Evolutionary conservation across 129 eudicot species (phyloP), one percentile per base, ranked within the genome.

Genomic region (Tanacetum coccineum): DNA sequence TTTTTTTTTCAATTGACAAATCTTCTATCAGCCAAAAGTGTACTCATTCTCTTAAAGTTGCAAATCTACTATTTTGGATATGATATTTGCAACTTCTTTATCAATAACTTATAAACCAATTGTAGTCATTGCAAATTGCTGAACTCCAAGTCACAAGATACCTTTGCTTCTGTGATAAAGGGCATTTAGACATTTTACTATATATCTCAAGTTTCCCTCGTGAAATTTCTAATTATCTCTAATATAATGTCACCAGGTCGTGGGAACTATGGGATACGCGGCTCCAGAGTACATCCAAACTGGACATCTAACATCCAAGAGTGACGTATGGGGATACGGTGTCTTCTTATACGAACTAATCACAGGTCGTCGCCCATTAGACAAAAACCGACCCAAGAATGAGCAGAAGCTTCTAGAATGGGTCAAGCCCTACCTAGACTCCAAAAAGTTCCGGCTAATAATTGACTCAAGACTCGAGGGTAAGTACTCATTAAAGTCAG

Each of bases 351-450:
- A 75, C 6, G 95, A 85, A 60, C 91, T 87, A 21, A 84, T 87
- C 63, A 84, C 95, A 0, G 95, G 95, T 2, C 75, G 88, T 62
- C 79, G 81, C 62, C 91, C 95, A 19, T 15, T 75, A 76, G 91
- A 87, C 18, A 71, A 66, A 36, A 74, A 69, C 13, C 84, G 82
- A 10, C 95, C 95, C 30, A 89, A 75, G 69, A 66, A 64, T 53
- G 96, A 89, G 78, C 95, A 86, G 68, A 89, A 87, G 72, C 95
- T 89, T 60, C 77, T 90, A 63, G 95, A 83, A 66, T 86, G 95
- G 97, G 86, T 90, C 52, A 90, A 84, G 26, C 97, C 90, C 1
- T 77, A 90, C 80, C 67, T 86, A 15, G 91, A 84, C 22, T 71
- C 88, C 3, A 86, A 74, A 74, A 90, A 60, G 60, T 90, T 90